Conservation (phyloP, 371 early-diverging fungal genomes). For the Blastocladiella emersonii region DNA sequence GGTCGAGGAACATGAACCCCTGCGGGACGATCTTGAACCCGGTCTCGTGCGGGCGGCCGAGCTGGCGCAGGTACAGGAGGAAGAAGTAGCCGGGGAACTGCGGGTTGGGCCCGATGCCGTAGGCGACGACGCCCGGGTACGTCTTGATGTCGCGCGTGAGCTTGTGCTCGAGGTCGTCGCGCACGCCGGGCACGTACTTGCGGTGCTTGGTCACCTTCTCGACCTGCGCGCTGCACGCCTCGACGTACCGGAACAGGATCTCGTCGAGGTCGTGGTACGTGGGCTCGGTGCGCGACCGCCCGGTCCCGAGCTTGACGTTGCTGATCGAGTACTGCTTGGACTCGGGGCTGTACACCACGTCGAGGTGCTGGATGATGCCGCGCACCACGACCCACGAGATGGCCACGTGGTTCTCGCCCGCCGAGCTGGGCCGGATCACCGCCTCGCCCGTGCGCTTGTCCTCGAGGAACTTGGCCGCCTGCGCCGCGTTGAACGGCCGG, state of each 20-base stretch:
- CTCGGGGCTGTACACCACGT: constrained; percentile 29
- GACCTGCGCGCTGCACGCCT: constrained; percentile 14
- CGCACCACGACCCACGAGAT: constrained; percentile 88
- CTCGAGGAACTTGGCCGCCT: constrained; percentile 61
- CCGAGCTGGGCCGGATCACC: constrained; percentile 86
- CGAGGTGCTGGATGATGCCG: constrained; percentile 74
- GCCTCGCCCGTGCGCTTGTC: constrained; percentile 55
- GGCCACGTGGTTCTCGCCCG: constrained; percentile 69
- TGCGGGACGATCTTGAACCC: constrained; percentile 42
- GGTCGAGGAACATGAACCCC: constrained; percentile 39
- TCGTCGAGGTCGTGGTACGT: constrained; percentile 42
- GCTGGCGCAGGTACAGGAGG: constrained; percentile 22
- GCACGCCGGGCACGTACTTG: constrained; percentile 21
- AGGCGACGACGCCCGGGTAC: constrained; percentile 14
- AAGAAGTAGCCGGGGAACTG: constrained; percentile 19
- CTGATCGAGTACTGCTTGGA: not conserved
- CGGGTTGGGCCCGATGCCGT: constrained; percentile 19
- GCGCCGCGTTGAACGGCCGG: constrained; percentile 47
- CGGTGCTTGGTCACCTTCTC: constrained; percentile 22
- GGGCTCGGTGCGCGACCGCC: too few relatives aligned
- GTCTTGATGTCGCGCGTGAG: constrained; percentile 9
- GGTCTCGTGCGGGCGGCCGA: constrained; percentile 21
- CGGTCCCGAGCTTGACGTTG: constrained; percentile 30
- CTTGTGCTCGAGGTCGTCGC: constrained; percentile 21
- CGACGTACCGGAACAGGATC: not conserved